Conservation (phyloP, 805 yeast species). For the Cyberlindnera japonica region DNA sequence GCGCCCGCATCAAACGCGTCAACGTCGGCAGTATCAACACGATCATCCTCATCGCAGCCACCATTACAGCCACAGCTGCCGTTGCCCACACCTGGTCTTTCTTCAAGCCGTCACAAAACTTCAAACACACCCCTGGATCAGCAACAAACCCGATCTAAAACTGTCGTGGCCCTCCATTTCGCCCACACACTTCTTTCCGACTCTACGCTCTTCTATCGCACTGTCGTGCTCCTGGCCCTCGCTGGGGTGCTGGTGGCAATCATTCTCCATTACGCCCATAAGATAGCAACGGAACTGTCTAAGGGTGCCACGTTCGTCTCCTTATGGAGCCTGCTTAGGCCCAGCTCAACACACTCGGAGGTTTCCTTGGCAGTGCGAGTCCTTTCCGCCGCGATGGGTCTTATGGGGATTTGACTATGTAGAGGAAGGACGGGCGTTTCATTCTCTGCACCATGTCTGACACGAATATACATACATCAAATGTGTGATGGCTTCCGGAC, state of each 20-base stretch:
- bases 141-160: slow-evolving; percentile 2
- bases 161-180: slow-evolving; percentile 5
- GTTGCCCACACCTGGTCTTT: neutral
- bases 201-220: slow-evolving; percentile 6
- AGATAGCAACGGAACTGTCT: too few relatives aligned
- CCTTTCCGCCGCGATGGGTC: too few relatives aligned
- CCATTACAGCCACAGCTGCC: neutral
- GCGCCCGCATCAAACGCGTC: neutral
- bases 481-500: too few relatives aligned
- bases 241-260: slow-evolving; percentile 4
- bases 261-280: slow-evolving; percentile 6
- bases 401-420: too few relatives aligned
- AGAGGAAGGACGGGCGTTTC: too few relatives aligned
- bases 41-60: neutral
- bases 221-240: slow-evolving; percentile 5
- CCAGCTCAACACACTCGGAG: too few relatives aligned
- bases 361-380: too few relatives aligned
- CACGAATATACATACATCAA: too few relatives aligned
- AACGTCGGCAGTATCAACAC: neutral
- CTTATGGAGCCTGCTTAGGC: too few relatives aligned
- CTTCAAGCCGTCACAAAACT: neutral
- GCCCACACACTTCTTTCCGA: slow-evolving; percentile 7
- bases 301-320: too few relatives aligned
- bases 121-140: neutral
- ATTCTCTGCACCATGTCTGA: too few relatives aligned